A percentile compares a stretch with the other conserved stretches of the same genome.
Evolutionary conservation across 164 flowering plant species (phyloP).

Genomic region (Liriodendron chinense): DNA sequence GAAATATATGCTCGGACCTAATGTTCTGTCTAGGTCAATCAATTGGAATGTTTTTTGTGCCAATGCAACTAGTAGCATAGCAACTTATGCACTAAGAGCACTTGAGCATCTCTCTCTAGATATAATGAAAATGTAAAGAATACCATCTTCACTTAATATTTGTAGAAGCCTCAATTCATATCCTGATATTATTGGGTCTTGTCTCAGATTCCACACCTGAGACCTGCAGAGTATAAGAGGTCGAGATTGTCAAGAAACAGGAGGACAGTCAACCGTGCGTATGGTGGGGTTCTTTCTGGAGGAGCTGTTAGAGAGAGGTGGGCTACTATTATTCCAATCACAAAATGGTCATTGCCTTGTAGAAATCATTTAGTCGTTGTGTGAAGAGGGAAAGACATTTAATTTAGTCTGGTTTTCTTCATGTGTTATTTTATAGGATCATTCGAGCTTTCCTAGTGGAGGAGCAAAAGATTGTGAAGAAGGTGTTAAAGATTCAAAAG

Average conservation of each 20-base stretch:
- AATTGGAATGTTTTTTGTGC: too few relatives aligned
- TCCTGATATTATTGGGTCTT: neutral
- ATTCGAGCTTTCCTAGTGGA: constrained; percentile 49
- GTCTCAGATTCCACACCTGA: constrained; percentile 61
- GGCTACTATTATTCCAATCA: neutral
- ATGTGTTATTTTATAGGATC: constrained; percentile 24
- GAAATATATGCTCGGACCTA: too few relatives aligned
- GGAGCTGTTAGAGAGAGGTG: constrained; percentile 69
- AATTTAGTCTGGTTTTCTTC: neutral
- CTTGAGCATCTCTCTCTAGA: too few relatives aligned
- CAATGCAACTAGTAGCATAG: too few relatives aligned
- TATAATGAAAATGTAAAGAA: too few relatives aligned
- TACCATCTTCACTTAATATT: too few relatives aligned
- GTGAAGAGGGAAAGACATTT: too few relatives aligned
- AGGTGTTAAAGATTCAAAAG: constrained; percentile 51
- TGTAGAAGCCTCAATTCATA: too few relatives aligned
- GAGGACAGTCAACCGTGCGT: constrained; percentile 64
- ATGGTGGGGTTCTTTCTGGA: constrained; percentile 73
- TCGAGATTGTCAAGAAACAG: constrained; percentile 57
- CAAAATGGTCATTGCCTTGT: neutral
- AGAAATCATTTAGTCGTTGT: too few relatives aligned
- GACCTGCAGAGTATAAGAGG: constrained; percentile 67
- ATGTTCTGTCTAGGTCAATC: too few relatives aligned
- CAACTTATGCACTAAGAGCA: too few relatives aligned
- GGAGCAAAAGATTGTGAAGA: constrained; percentile 53